phyloP scores from a whole-genome alignment of 768 basidiomycete species.

The Mycena crocata region DNA sequence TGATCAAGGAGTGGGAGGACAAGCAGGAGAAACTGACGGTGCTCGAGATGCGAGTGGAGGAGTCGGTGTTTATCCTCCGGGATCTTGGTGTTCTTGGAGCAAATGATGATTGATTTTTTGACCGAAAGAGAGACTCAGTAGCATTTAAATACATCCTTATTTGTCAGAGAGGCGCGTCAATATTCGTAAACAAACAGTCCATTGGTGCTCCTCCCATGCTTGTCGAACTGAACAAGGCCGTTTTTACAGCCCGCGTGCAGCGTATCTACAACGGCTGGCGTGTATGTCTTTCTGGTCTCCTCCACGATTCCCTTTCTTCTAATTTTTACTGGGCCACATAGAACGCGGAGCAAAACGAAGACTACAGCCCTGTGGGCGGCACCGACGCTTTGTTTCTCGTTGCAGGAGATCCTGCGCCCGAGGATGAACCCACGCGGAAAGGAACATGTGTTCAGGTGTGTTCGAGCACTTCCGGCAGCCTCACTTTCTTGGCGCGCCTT shows the following conservation, averaged over 20 bases:
- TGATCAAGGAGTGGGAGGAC: conserved; percentile 78
- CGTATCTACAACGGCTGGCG: conserved; percentile 72
- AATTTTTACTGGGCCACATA: conserved; percentile 42
- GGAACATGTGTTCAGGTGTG: conserved; percentile 92
- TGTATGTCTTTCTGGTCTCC: conserved; percentile 51
- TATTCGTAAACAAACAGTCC: not conserved
- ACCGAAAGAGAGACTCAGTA: too few relatives aligned
- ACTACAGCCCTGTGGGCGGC: conserved; percentile 75
- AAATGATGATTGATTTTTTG: conserved; percentile 60
- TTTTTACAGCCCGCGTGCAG: conserved; percentile 68
- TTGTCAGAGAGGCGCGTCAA: conserved; percentile 7
- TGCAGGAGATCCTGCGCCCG: conserved; percentile 82
- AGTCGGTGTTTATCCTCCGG: conserved; percentile 89
- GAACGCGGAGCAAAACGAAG: conserved; percentile 77
- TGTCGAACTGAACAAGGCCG: conserved; percentile 77
- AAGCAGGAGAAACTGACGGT: conserved; percentile 81
- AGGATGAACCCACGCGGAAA: conserved; percentile 92
- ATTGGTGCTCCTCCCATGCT: conserved; percentile 55
- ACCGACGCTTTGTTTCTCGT: conserved; percentile 77
- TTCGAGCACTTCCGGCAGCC: conserved; percentile 14
- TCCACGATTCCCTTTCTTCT: conserved; percentile 25
- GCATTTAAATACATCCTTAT: too few relatives aligned
- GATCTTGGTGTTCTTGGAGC: conserved; percentile 72
- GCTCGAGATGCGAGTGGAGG: conserved; percentile 88
- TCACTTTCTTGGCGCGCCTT: conserved; percentile 23